Conservation (phyloP, 2,329 filamentous ascomycete species). For the Fusarium sp. region DNA sequence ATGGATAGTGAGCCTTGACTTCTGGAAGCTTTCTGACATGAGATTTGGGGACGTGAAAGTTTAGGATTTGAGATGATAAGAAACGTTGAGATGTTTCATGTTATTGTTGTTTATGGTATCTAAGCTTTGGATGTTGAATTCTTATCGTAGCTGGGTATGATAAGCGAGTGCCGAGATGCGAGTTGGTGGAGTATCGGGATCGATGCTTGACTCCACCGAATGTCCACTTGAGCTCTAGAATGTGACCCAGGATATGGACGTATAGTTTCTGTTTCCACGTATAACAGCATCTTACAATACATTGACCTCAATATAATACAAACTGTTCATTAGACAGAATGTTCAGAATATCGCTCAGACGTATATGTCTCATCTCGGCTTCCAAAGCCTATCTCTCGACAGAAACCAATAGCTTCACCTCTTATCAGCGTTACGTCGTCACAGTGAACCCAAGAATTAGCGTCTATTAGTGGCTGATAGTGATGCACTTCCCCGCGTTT, state of each 20-base stretch:
- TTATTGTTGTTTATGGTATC: neutral
- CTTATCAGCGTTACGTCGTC: conserved; percentile 29
- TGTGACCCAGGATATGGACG: neutral
- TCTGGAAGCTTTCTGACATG: neutral
- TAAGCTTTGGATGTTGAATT: neutral
- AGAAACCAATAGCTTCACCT: neutral
- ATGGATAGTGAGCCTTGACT: neutral
- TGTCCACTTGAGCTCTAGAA: neutral
- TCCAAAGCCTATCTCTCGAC: conserved; percentile 12
- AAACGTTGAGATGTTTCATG: neutral
- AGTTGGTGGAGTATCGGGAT: neutral
- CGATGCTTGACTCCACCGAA: neutral
- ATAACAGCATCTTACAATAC: neutral
- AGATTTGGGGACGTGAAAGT: fast-evolving
- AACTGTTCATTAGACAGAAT: neutral
- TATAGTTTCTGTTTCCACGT: neutral
- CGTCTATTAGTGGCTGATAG: conserved; percentile 33
- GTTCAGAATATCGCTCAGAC: neutral
- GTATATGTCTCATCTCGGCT: neutral
- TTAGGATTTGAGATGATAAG: neutral
- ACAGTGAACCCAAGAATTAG: neutral
- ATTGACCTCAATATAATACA: neutral
- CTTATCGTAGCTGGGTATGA: neutral
- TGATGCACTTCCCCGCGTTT: conserved; percentile 38
- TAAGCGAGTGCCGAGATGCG: conserved; percentile 2